Evolutionary conservation across 129 eudicot species (phyloP).

Genomic region (Lactuca saligna): DNA sequence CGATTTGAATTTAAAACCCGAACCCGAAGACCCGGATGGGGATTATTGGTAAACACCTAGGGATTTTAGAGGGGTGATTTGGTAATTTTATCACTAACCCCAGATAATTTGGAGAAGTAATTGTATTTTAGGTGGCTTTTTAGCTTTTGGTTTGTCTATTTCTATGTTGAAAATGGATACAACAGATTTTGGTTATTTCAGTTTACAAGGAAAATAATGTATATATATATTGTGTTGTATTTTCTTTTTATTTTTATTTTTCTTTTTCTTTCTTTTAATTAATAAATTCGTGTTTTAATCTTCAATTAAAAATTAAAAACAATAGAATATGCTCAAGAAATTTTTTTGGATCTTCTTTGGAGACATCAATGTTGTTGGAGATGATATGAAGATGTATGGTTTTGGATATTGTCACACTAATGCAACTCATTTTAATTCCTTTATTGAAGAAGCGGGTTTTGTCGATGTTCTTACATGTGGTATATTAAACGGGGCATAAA

Average conservation of each 20-base stretch:
- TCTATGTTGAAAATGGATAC: not conserved
- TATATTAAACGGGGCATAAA: not conserved
- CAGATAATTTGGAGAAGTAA: conserved; percentile 15
- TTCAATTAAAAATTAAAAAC: not conserved
- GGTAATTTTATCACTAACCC: conserved; percentile 17
- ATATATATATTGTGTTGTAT: not conserved
- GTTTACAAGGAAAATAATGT: conserved; percentile 4
- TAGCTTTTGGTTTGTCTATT: conserved; percentile 5
- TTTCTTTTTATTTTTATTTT: not conserved
- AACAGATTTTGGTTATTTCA: conserved; percentile 5
- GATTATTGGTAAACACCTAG: conserved; percentile 31
- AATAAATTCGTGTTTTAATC: not conserved
- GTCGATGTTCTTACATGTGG: not conserved
- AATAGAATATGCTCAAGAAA: not conserved
- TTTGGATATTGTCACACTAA: not conserved
- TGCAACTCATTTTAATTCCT: not conserved
- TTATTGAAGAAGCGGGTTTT: not conserved
- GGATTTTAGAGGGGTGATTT: conserved; percentile 4
- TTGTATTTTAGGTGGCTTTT: not conserved
- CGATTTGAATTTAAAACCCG: conserved; percentile 76
- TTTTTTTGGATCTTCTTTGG: not conserved
- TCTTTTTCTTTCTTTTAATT: not conserved
- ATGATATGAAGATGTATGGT: not conserved
- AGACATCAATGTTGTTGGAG: not conserved
- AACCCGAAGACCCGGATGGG: conserved; percentile 71